phyloP scores from a whole-genome alignment of 139 green algal genomes.

The Coelastrella sp. region DNA sequence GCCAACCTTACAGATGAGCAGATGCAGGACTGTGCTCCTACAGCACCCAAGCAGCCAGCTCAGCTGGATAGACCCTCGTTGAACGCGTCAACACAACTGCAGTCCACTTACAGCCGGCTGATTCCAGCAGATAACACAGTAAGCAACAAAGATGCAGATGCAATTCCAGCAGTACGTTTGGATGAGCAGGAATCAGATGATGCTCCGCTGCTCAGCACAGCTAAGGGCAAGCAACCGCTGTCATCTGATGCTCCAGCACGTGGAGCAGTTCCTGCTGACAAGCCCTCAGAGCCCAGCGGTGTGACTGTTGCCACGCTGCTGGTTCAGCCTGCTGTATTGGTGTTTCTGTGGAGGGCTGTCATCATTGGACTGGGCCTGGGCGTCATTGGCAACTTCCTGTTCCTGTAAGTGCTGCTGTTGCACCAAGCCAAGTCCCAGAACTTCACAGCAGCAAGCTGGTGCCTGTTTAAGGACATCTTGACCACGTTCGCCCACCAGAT shows the following conservation, averaged over 20 bases:
- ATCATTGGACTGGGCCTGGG: conserved; percentile 55
- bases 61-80: neutral
- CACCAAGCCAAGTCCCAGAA: neutral
- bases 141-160: neutral
- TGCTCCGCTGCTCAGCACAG: neutral
- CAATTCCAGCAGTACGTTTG: neutral
- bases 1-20: neutral
- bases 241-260: neutral
- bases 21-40: neutral
- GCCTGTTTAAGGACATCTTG: too few relatives aligned
- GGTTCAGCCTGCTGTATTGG: conserved; percentile 9
- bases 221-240: neutral
- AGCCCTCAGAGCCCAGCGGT: neutral
- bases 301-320: neutral
- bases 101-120: neutral
- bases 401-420: conserved; percentile 47
- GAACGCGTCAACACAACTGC: neutral
- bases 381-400: conserved; percentile 49
- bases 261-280: neutral
- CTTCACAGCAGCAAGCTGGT: neutral
- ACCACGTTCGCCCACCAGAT: too few relatives aligned
- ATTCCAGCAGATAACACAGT: neutral
- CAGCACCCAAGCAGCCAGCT: neutral
- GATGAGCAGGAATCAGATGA: neutral
- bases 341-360: conserved; percentile 49